Evolutionary conservation across 202 grass and related monocot species (phyloP).

Genomic region (Saccharum hybrid): DNA sequence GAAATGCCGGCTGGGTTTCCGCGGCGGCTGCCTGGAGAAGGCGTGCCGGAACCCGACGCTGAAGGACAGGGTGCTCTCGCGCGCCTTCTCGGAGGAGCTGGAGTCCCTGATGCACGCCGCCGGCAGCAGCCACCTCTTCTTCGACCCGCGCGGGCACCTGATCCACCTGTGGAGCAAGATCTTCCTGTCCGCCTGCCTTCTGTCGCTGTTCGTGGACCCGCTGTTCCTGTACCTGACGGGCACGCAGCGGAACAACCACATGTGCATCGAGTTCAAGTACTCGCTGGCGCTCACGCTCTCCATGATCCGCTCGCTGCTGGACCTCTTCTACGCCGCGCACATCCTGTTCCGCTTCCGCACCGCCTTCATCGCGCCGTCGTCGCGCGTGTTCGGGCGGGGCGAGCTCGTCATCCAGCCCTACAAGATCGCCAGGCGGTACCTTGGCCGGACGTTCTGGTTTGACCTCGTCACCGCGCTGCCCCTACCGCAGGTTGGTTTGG

Average conservation of each 20-base stretch:
- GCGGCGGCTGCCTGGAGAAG: slow-evolving; percentile 46
- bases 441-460: slow-evolving; percentile 64
- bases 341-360: slow-evolving; percentile 84
- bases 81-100: slow-evolving; percentile 86
- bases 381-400: slow-evolving; percentile 83
- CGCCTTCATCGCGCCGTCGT: slow-evolving; percentile 90
- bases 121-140: slow-evolving; percentile 27
- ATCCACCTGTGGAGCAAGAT: slow-evolving; percentile 88
- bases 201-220: slow-evolving; percentile 89
- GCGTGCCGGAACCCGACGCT: slow-evolving; percentile 42
- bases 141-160: slow-evolving; percentile 68
- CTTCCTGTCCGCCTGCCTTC: slow-evolving; percentile 68
- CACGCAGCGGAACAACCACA: slow-evolving; percentile 31
- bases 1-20: slow-evolving; percentile 47
- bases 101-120: slow-evolving; percentile 59
- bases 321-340: slow-evolving; percentile 79
- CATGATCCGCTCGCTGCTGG: slow-evolving; percentile 65
- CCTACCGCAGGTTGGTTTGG: slow-evolving; percentile 71
- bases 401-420: slow-evolving; percentile 82
- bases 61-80: slow-evolving; percentile 58
- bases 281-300: slow-evolving; percentile 61
- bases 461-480: slow-evolving; percentile 83
- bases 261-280: slow-evolving; percentile 63
- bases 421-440: slow-evolving; percentile 80
- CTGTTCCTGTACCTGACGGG: slow-evolving; percentile 86